Percentiles rank a stretch among this genome's conserved stretches.
Evolutionary conservation across 169 alveolate genomes (phyloP).

Genomic region (Cryptosporidium parvum): DNA sequence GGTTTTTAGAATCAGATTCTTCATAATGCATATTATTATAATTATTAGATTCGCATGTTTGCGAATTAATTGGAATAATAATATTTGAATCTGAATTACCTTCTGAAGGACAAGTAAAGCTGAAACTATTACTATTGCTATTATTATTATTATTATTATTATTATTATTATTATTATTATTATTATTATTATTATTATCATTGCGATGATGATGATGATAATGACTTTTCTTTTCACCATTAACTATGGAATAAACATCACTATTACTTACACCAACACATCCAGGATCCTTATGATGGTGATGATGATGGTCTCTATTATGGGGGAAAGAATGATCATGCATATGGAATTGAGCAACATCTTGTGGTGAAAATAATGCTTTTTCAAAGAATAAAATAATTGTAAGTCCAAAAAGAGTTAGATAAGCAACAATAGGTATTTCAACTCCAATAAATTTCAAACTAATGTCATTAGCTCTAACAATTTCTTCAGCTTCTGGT

Average conservation of each 20-base stretch:
- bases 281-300: slow-evolving; percentile 75
- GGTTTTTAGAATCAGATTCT: neutral
- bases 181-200: neutral
- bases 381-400: slow-evolving; percentile 61
- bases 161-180: neutral
- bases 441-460: slow-evolving; percentile 23
- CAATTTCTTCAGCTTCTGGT: slow-evolving; percentile 64
- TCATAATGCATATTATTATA: slow-evolving; percentile 6
- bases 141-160: no score
- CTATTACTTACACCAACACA: slow-evolving; percentile 44
- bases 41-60: slow-evolving; percentile 33
- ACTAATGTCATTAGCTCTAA: slow-evolving; percentile 25
- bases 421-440: slow-evolving; percentile 66
- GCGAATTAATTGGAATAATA: slow-evolving; percentile 7
- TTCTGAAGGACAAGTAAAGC: neutral
- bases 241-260: neutral
- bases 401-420: slow-evolving; percentile 58
- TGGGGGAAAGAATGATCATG: slow-evolving; percentile 74
- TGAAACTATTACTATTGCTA: neutral
- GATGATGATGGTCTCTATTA: slow-evolving; percentile 73
- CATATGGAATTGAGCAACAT: slow-evolving; percentile 72
- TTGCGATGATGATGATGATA: neutral
- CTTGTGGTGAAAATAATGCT: slow-evolving; percentile 57
- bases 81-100: neutral
- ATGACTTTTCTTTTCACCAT: neutral